Conservation (phyloP, 2,329 filamentous ascomycete species). For the Ophiosphaerella korrae region DNA sequence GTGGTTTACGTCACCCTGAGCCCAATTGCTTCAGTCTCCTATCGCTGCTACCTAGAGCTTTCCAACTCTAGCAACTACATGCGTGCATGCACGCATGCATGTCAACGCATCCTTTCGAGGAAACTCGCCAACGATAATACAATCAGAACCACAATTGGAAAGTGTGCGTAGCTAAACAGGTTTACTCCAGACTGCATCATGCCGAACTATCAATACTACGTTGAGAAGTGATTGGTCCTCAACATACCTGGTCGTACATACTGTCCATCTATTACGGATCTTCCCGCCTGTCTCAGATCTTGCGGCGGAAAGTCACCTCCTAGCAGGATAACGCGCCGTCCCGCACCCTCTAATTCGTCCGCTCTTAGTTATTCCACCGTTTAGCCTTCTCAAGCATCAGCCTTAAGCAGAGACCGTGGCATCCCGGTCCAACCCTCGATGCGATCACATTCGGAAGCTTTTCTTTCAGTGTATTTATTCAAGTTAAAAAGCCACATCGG, state of each 20-base stretch:
- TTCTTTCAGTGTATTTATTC: constrained; percentile 5
- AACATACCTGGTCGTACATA: constrained; percentile 4
- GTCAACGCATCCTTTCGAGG: too few species aligned
- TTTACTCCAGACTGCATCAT: too few species aligned
- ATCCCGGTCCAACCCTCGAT: constrained; percentile 15
- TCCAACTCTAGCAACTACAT: too few species aligned
- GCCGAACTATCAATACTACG: too few species aligned
- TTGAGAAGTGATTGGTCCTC: not conserved
- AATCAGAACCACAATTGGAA: too few species aligned
- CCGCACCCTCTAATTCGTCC: constrained; percentile 8
- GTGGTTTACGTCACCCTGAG: too few species aligned
- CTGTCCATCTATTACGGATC: constrained; percentile 4
- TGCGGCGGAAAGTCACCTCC: constrained; percentile 13
- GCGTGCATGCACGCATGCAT: too few species aligned
- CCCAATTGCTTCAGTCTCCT: too few species aligned
- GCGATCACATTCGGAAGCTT: constrained; percentile 8
- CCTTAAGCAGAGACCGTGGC: constrained; percentile 9
- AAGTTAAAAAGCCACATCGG: not conserved
- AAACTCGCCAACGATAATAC: too few species aligned
- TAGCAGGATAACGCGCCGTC: constrained; percentile 2
- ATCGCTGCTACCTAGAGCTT: too few species aligned
- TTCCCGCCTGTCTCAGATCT: constrained; percentile 24
- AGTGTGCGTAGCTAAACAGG: too few species aligned
- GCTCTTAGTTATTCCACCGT: constrained; percentile 1
- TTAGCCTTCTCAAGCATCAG: constrained; percentile 20